Percentiles rank a stretch among this genome's conserved stretches.
Conservation (phyloP, 805 yeast genomes). For the Ascoidea rubescens region DNA sequence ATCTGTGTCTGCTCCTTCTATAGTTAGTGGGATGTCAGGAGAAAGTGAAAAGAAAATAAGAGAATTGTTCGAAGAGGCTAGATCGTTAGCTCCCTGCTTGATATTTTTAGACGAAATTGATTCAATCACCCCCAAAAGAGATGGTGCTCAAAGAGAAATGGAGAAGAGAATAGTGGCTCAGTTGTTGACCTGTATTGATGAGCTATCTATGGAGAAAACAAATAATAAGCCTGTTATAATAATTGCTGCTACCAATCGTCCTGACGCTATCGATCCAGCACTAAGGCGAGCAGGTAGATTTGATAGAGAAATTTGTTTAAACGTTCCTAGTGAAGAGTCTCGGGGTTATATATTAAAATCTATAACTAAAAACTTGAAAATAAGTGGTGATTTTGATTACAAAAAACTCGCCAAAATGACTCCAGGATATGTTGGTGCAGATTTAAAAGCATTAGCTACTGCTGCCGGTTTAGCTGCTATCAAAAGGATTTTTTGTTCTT, state of each 20-base stretch:
- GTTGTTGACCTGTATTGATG: slow-evolving; percentile 88
- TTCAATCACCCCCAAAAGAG: slow-evolving; percentile 96
- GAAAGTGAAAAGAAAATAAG: slow-evolving; percentile 91
- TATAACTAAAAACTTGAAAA: slow-evolving; percentile 52
- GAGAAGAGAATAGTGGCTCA: slow-evolving; percentile 95
- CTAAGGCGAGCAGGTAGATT: slow-evolving; percentile 93
- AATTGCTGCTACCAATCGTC: slow-evolving; percentile 94
- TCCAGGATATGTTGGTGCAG: slow-evolving; percentile 98
- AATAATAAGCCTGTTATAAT: slow-evolving; percentile 88
- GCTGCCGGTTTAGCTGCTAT: slow-evolving; percentile 95
- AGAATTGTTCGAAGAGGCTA: slow-evolving; percentile 90
- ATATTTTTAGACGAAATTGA: slow-evolving; percentile 89
- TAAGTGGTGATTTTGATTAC: slow-evolving; percentile 61
- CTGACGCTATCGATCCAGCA: slow-evolving; percentile 90
- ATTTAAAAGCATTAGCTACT: slow-evolving; percentile 80
- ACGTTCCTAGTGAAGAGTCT: slow-evolving; percentile 85
- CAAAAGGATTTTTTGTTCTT: slow-evolving; percentile 68
- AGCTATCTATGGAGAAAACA: slow-evolving; percentile 74
- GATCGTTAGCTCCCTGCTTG: slow-evolving; percentile 77
- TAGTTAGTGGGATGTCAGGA: slow-evolving; percentile 99
- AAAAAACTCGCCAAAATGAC: slow-evolving; percentile 73
- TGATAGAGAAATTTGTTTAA: slow-evolving; percentile 85
- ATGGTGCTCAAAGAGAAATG: slow-evolving; percentile 97
- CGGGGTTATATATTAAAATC: slow-evolving; percentile 63
- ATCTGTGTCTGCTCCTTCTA: slow-evolving; percentile 85